Conservation (phyloP, 768 basidiomycete species). For the Russula sp. region DNA sequence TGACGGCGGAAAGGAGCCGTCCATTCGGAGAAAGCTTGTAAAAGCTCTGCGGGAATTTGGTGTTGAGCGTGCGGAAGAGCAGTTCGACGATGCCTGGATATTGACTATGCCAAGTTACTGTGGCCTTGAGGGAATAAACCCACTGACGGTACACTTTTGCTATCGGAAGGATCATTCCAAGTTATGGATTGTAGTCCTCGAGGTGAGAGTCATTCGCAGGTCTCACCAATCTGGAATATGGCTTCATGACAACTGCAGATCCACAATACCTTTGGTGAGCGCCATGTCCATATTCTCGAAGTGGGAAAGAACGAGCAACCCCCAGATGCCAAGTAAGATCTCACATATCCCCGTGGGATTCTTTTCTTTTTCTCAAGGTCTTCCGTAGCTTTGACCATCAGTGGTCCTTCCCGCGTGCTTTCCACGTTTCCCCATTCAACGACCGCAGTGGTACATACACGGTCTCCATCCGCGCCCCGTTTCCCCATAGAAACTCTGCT, state of each 20-base stretch:
- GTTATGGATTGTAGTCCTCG: constrained; percentile 44
- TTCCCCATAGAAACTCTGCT: constrained; percentile 24
- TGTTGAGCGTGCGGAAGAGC: constrained; percentile 14
- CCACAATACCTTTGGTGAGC: constrained; percentile 71
- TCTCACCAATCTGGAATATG: background rate
- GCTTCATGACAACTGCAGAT: constrained; percentile 33
- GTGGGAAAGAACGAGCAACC: constrained; percentile 39
- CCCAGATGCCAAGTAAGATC: constrained; percentile 17
- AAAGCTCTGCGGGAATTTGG: constrained; percentile 31
- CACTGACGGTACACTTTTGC: constrained; percentile 60
- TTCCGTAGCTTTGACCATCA: constrained; percentile 46
- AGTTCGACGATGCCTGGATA: constrained; percentile 54
- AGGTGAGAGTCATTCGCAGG: constrained; percentile 35
- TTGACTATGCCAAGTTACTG: constrained; percentile 65
- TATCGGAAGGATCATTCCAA: constrained; percentile 32
- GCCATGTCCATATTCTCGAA: constrained; percentile 51
- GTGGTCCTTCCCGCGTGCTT: constrained; percentile 60
- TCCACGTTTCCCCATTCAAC: constrained; percentile 76
- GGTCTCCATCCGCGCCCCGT: constrained; percentile 45
- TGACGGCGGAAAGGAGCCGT: constrained; percentile 10
- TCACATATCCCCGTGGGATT: background rate
- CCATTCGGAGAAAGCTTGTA: constrained; percentile 38
- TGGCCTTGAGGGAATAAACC: constrained; percentile 65
- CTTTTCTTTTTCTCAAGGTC: background rate
- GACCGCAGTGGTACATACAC: constrained; percentile 60